These are phyloP conservation scores for Striga hermonthica DNA, from an alignment of 305 asterid genomes.

Conservation along the genomic window DNA sequence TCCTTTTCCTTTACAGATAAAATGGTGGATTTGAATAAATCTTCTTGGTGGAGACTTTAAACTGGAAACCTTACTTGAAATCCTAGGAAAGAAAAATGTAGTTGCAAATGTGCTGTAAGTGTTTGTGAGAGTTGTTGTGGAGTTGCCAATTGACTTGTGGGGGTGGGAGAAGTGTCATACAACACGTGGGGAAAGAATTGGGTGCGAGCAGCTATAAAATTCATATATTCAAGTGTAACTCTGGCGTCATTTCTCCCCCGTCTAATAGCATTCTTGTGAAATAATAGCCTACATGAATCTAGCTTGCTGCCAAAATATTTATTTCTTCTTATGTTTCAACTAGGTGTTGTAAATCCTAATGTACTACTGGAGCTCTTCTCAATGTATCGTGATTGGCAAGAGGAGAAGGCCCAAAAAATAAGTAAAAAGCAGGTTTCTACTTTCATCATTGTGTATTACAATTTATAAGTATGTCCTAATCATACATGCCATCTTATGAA, in stretches of 20 bases:
- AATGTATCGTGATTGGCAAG: conserved; percentile 81
- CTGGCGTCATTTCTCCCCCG: conserved; percentile 1
- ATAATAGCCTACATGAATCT: conserved; percentile 14
- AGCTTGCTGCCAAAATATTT: conserved; percentile 26
- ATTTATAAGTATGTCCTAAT: conserved; percentile 4
- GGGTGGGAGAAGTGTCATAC: conserved; percentile 19
- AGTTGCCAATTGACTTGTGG: conserved; percentile 15
- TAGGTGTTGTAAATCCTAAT: conserved; percentile 76
- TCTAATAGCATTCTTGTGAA: conserved; percentile 19
- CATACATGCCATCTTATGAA: conserved; percentile 18
- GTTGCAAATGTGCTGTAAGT: not conserved
- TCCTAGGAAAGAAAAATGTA: no score
- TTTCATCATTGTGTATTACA: conserved; percentile 18
- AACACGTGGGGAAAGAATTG: conserved; percentile 12
- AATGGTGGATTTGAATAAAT: no score
- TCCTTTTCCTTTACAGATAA: no score
- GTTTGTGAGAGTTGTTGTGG: conserved; percentile 3
- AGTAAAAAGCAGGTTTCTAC: conserved; percentile 64
- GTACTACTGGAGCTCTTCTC: conserved; percentile 86
- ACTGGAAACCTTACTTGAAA: no score
- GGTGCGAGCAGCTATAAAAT: conserved; percentile 5
- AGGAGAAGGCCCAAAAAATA: conserved; percentile 58
- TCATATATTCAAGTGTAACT: conserved; percentile 5
- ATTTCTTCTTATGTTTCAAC: conserved; percentile 31
- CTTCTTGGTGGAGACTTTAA: no score